Base-by-base conservation (phyloP, 2,329 filamentous ascomycete species). In the Calycina herbarum region DNA sequence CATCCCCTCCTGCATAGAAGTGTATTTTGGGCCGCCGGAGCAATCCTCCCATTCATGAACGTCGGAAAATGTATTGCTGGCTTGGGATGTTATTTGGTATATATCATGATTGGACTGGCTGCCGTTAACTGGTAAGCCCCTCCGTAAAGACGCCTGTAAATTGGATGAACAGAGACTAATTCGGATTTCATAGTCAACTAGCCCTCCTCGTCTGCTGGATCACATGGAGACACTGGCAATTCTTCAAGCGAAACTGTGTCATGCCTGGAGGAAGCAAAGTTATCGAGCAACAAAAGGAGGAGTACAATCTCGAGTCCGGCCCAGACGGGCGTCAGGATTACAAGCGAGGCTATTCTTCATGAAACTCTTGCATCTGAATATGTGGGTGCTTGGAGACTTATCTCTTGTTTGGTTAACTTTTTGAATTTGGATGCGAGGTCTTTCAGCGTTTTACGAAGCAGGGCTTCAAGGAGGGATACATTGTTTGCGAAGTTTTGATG, bases 11-110 rank as follows among this genome's bases (percentile, higher is more conserved):
- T 56, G 29, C 48, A 62, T 31, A 33, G 60, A 62, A 48, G 20
- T 62, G 31, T 62, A 8, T 62, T 62, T 29, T 62, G 60, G 60
- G 48, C 45, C 3, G 60, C 60, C 7, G 60, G 45, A 24, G 48
- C 33, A 10, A 10, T 62, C 2, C 33, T 62, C 8, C 60, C 60
- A 2, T 56, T 62, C 11, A 62, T 57, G 60, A 62, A 24, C 24
- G 48, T 62, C 27, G 15, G 15, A 33, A 24, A 38, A 8, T 62
- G 60, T 31, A n/a, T n/a, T 35, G 7, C 60, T 20, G 60, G 48
- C 10, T 56, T 56, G 20, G 60, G 60, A 6, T 62, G 60, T 40
- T 56, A 24, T 5, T 56, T 62, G 60, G 33, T 48, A 33, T 62
- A 62, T 40, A 42, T 57, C 20, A 24, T 62, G 29, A 62, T 62